A percentile compares a stretch with the other conserved stretches of the same genome.
These are phyloP conservation scores for Xylaria venustula DNA, from an alignment of 495 filamentous ascomycete genomes.

Conservation along the genomic window DNA sequence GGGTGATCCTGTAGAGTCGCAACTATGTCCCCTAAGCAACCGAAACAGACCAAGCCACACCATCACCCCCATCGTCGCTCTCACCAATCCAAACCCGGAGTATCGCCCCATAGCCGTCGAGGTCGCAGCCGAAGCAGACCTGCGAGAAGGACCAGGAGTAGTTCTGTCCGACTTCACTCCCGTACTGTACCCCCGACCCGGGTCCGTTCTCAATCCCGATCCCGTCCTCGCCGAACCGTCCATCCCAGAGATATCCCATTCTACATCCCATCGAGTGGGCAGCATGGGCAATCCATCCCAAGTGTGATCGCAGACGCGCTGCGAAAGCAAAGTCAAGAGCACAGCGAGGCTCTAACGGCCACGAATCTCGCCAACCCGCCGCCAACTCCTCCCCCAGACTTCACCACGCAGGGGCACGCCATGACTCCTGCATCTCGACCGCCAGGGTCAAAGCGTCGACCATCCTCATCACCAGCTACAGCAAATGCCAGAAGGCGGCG, in stretches of 20 bases:
- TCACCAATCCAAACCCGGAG: neutral
- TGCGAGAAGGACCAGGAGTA: constrained; percentile 2
- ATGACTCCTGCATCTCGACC: neutral
- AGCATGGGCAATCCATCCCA: neutral
- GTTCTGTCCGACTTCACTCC: neutral
- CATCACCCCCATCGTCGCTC: neutral
- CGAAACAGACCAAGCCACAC: neutral
- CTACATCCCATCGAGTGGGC: constrained; percentile 2
- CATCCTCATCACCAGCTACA: neutral
- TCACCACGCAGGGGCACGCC: neutral
- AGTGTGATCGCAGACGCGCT: neutral
- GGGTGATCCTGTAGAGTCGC: neutral
- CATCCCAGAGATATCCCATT: neutral
- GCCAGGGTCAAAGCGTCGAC: neutral
- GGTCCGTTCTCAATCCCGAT: neutral
- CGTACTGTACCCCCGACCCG: neutral
- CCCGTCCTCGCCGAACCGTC: neutral
- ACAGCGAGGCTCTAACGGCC: neutral
- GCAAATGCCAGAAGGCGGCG: neutral
- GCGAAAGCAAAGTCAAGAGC: neutral
- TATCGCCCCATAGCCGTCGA: neutral
- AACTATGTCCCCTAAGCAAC: constrained; percentile 1
- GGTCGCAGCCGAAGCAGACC: constrained; percentile 7
- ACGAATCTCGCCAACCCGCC: neutral
- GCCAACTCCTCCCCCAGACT: neutral